A percentile compares a stretch with the other conserved stretches of the same genome.
These are phyloP conservation scores for Pseudovirgaria hyperparasitica DNA, from an alignment of 2,329 filamentous ascomycete genomes.

Conservation along the genomic window DNA sequence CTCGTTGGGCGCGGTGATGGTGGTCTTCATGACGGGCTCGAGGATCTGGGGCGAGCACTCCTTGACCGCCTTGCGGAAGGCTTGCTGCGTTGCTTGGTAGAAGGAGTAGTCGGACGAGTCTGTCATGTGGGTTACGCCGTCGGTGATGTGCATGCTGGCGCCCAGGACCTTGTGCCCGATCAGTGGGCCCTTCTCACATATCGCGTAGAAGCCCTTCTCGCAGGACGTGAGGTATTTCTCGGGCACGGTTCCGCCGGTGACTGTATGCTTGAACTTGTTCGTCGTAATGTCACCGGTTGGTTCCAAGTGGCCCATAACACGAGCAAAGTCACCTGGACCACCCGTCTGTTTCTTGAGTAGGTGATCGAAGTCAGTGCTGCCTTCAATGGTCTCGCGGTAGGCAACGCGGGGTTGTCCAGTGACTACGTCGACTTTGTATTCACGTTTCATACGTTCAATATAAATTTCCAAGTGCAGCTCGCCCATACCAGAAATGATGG, in stretches of 20 bases:
- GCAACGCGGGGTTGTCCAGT: conserved; percentile 96
- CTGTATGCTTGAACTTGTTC: conserved; percentile 77
- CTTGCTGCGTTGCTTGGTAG: conserved; percentile 86
- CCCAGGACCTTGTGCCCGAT: conserved; percentile 90
- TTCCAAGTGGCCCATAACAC: conserved; percentile 85
- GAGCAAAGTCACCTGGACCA: conserved; percentile 89
- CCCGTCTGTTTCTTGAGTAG: conserved; percentile 90
- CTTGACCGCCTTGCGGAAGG: conserved; percentile 87
- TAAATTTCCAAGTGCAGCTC: conserved; percentile 96
- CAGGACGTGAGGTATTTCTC: conserved; percentile 95
- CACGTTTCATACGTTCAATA: conserved; percentile 87
- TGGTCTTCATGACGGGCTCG: conserved; percentile 96
- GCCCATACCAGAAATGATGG: conserved; percentile 97
- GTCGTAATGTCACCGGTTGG: conserved; percentile 59
- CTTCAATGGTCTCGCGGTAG: conserved; percentile 85
- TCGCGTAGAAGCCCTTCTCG: conserved; percentile 80
- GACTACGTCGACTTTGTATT: conserved; percentile 91
- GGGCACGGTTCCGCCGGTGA: conserved; percentile 79
- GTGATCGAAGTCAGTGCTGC: conserved; percentile 76
- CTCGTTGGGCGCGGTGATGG: conserved; percentile 88
- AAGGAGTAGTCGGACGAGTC: conserved; percentile 97
- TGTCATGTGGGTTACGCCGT: conserved; percentile 93
- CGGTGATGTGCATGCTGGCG: conserved; percentile 81
- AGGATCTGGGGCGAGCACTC: conserved; percentile 72
- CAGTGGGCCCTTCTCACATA: conserved; percentile 76